These are phyloP conservation scores for Phytophthora boehmeriae DNA, from an alignment of 352 stramenopile species.

Conservation along the genomic window DNA sequence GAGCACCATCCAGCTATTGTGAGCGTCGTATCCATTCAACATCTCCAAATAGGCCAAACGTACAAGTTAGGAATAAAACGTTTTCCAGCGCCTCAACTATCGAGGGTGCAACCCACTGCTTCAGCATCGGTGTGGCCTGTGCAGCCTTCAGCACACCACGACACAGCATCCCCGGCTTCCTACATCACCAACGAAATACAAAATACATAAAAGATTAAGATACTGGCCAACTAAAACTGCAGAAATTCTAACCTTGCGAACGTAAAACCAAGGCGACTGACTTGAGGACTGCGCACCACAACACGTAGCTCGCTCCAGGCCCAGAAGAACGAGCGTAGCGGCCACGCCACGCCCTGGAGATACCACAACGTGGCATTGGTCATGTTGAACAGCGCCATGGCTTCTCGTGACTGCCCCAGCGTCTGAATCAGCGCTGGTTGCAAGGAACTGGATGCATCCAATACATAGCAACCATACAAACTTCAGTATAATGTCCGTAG, in stretches of 20 bases:
- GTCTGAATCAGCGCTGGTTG: conserved; percentile 72
- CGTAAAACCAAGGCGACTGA: conserved; percentile 59
- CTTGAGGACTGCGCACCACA: conserved; percentile 49
- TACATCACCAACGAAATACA: conserved; percentile 19
- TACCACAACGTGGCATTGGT: conserved; percentile 57
- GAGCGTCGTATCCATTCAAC: background rate
- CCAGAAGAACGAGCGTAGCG: conserved; percentile 75
- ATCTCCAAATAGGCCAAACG: conserved; percentile 17
- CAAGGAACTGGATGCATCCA: conserved; percentile 39
- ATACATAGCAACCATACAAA: conserved; percentile 8
- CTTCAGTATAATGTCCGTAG: background rate
- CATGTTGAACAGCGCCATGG: conserved; percentile 55
- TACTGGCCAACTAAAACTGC: background rate
- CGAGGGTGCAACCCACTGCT: conserved; percentile 42
- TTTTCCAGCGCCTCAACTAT: conserved; percentile 49
- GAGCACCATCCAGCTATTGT: background rate
- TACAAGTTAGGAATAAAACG: conserved; percentile 54
- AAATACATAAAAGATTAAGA: conserved; percentile 12
- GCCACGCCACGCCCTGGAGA: conserved; percentile 59
- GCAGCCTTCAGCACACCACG: conserved; percentile 51
- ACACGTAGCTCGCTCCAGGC: conserved; percentile 80
- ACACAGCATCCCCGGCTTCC: conserved; percentile 61
- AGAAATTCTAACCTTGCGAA: conserved; percentile 47
- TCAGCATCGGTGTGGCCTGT: conserved; percentile 45
- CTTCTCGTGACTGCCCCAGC: conserved; percentile 68